Percentiles rank a stretch among this genome's conserved stretches.
phyloP scores from a whole-genome alignment of 306 rosid species.

The Quercus cerris region DNA sequence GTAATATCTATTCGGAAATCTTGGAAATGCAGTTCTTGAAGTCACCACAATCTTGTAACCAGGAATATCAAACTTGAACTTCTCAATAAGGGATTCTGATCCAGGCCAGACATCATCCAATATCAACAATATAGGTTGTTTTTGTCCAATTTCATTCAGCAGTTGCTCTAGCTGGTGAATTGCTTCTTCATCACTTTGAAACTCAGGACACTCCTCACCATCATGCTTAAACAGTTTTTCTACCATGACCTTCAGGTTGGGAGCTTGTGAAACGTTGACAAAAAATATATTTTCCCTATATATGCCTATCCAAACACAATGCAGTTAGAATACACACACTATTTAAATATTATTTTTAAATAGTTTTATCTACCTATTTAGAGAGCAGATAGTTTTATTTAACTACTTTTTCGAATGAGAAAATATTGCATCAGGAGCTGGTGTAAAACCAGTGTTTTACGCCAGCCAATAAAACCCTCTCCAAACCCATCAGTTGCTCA shows the following conservation, averaged over 20 bases:
- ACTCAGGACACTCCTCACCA: background rate
- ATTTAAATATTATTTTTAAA: too few species aligned
- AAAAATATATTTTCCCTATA: conserved; percentile 22
- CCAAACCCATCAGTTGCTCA: too few species aligned
- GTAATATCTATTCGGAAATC: conserved; percentile 1
- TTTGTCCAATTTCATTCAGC: background rate
- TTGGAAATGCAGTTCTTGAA: conserved; percentile 20
- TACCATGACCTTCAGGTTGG: conserved; percentile 4
- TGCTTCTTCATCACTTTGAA: conserved; percentile 1
- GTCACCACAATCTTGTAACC: conserved; percentile 38
- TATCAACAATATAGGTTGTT: background rate
- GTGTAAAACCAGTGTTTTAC: too few species aligned
- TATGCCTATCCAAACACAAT: conserved; percentile 9
- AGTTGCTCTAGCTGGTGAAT: background rate
- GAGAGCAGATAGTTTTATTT: too few species aligned
- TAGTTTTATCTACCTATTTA: too few species aligned
- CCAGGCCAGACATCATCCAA: conserved; percentile 34
- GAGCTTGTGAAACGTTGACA: conserved; percentile 5
- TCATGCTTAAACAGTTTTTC: background rate
- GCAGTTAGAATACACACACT: too few species aligned
- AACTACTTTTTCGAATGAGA: too few species aligned
- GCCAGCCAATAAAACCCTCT: too few species aligned
- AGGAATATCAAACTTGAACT: conserved; percentile 5
- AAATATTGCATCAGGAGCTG: too few species aligned
- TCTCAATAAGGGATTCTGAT: conserved; percentile 11